Conservation (phyloP, 805 yeast genomes). For the Starmerella roubikii region DNA sequence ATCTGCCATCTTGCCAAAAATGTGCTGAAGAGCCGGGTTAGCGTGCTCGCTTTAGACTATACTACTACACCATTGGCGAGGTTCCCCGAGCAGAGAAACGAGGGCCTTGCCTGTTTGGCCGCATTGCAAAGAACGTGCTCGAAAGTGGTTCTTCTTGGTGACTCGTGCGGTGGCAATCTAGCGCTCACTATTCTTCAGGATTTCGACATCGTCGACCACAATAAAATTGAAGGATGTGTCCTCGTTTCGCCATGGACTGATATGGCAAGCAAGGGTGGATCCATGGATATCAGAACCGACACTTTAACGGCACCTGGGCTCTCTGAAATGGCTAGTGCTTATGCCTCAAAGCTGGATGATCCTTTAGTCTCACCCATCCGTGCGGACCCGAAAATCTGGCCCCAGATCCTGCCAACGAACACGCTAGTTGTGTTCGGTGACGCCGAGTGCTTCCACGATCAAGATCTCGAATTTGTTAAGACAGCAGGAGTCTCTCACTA, state of each 20-base stretch:
- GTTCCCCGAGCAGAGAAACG: conserved; percentile 23
- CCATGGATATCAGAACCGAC: conserved; percentile 10
- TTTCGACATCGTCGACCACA: conserved; percentile 2
- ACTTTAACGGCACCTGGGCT: conserved; percentile 11
- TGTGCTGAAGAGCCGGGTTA: conserved; percentile 7
- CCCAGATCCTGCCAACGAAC: conserved; percentile 10
- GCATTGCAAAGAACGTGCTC: conserved; percentile 15
- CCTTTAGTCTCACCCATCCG: conserved; percentile 13
- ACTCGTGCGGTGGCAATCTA: conserved; percentile 27
- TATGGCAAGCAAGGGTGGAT: conserved; percentile 9
- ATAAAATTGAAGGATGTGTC: conserved; percentile 8
- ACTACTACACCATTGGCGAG: conserved; percentile 19
- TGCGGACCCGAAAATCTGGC: conserved; percentile 15
- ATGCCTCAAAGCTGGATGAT: conserved; percentile 5
- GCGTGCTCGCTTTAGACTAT: conserved; percentile 23
- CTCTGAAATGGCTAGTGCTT: conserved; percentile 9
- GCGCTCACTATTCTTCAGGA: conserved; percentile 13
- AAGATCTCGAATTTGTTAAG: conserved; percentile 7
- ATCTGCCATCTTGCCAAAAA: conserved; percentile 6
- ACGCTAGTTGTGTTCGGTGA: conserved; percentile 18
- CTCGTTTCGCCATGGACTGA: conserved; percentile 19
- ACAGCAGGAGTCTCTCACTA: conserved; percentile 4
- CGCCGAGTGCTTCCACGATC: conserved; percentile 18
- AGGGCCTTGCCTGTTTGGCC: conserved; percentile 17
- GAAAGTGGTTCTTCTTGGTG: conserved; percentile 23